Evolutionary conservation across 2,329 filamentous ascomycete species (phyloP), one percentile per base, ranked within the genome.

Genomic region (Colletotrichum abscissum): DNA sequence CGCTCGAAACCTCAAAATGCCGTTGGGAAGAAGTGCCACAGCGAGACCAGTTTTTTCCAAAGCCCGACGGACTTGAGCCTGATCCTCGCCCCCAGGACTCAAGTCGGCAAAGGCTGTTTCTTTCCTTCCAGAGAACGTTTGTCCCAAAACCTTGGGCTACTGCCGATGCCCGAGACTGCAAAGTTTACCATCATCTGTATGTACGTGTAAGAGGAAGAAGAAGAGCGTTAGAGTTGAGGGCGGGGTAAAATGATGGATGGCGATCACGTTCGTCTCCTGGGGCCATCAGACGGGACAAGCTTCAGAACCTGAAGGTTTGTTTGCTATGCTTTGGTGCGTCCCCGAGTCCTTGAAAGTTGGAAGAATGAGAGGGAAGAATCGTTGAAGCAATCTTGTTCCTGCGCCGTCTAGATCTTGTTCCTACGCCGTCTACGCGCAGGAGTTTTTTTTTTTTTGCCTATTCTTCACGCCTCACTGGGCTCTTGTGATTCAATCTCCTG

Each of bases 251-350:
- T 46, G 38, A 65, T 16, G 16, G 60, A 38, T 16, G 67, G 35
- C 52, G 60, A 58, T 69, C 38, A 35, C 64, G 60, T 64, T 33
- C 58, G 52, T 57, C 49, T 56, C 52, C 67, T 64, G 22, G 26
- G 30, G 9, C 49, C 26, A 69, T 64, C 52, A 24, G 26, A 59
- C 24, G 22, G 62, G 26, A 49, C 26, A 63, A 56, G 52, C 54
- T 35, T 35, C 12, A 14, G 24, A 24, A 19, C 38, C 38, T 42
- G 14, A 38, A 16, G 38, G 49, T 28, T 62, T 22, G 28, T 24
- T 28, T 7, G 57, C 12, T 22, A 22, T 42, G 33, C 11, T 33
- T 35, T 33, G 33, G n/a, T 38, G 19, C 19, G 42, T 49, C 19
- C 42, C 42, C 42, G 42, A 49, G 28, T 59, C 30, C 28, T 38